Percentiles rank a stretch among this genome's conserved stretches.
phyloP scores from a whole-genome alignment of 345 rosid species.

The Bruguiera parviflora region DNA sequence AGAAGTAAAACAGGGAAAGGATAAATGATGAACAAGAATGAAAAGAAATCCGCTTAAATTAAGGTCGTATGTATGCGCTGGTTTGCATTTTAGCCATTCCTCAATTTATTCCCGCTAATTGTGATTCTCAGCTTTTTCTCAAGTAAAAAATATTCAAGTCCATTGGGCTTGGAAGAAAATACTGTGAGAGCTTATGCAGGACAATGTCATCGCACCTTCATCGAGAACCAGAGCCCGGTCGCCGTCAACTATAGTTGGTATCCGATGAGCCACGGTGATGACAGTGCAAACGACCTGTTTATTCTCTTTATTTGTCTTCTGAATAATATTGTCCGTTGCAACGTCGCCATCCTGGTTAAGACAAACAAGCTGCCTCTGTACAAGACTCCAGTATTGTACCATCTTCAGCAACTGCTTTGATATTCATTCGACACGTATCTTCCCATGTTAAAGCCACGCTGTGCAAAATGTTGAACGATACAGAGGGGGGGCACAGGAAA shows the following conservation, averaged over 20 bases:
- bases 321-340: conserved; percentile 72
- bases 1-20: too few relatives aligned
- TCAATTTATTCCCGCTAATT: too few relatives aligned
- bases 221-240: conserved; percentile 83
- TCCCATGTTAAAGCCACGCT: background rate
- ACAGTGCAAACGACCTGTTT: conserved; percentile 71
- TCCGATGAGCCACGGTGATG: conserved; percentile 78
- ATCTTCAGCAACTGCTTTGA: conserved; percentile 67
- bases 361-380: conserved; percentile 88
- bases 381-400: conserved; percentile 89
- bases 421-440: background rate
- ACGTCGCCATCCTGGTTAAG: conserved; percentile 84
- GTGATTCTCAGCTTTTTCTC: too few relatives aligned
- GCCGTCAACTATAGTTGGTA: conserved; percentile 72
- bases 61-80: too few relatives aligned
- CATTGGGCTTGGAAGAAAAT: too few relatives aligned
- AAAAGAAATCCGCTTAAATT: too few relatives aligned
- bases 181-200: too few relatives aligned
- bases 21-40: too few relatives aligned
- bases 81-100: too few relatives aligned
- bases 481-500: background rate
- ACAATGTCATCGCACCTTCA: conserved; percentile 40
- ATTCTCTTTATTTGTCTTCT: conserved; percentile 62
- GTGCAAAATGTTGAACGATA: background rate
- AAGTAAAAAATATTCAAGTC: background rate